phyloP scores from a whole-genome alignment of 148 eudicot species.

The Polygonum aviculare region DNA sequence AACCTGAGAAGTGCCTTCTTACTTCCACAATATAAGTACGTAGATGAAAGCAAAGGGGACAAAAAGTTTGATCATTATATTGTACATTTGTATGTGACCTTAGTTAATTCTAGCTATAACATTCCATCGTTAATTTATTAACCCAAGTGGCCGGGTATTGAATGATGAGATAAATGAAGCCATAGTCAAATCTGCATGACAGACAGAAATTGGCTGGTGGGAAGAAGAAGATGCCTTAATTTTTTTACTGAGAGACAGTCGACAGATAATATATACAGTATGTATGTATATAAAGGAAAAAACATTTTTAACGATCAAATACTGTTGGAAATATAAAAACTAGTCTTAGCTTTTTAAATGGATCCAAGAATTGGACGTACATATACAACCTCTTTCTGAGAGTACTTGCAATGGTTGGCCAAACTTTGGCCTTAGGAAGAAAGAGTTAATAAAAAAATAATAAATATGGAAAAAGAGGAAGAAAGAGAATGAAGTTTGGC shows the following conservation, averaged over 20 bases:
- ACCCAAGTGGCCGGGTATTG: background rate
- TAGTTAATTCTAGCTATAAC: background rate
- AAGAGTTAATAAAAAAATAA: too few relatives aligned
- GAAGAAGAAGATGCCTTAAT: background rate
- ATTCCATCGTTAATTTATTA: conserved; percentile 5
- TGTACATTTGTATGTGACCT: background rate
- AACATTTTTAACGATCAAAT: conserved; percentile 6
- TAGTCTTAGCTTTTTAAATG: background rate
- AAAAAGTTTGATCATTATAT: background rate
- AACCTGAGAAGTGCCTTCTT: too few relatives aligned
- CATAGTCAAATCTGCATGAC: background rate
- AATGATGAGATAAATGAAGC: conserved; percentile 8
- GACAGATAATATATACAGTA: background rate
- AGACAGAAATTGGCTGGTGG: background rate
- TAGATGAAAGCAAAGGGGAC: background rate
- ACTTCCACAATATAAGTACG: too few relatives aligned
- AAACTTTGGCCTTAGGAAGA: too few relatives aligned
- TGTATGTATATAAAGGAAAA: background rate
- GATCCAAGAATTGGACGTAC: background rate
- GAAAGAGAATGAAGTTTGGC: too few relatives aligned
- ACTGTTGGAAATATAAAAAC: background rate
- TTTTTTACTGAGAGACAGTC: background rate
- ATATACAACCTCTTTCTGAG: background rate
- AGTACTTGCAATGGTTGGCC: too few relatives aligned
- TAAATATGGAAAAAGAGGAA: too few relatives aligned